phyloP scores from a whole-genome alignment of 441 rosid genomes.

The Mallotus japonicus region DNA sequence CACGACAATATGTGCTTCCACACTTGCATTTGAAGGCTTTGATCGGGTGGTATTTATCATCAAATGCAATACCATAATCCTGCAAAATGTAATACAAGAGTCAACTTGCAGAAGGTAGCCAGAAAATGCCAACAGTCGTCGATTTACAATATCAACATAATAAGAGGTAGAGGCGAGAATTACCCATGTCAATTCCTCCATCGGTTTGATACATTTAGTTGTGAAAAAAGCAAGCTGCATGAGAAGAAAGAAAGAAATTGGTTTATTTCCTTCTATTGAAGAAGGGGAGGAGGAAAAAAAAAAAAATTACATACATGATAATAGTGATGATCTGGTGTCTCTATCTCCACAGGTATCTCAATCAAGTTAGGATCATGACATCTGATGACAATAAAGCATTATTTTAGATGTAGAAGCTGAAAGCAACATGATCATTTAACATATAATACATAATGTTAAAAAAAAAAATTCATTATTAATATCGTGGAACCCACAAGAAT shows the following conservation, averaged over 20 bases:
- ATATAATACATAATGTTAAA: too few relatives aligned
- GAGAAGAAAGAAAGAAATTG: background rate
- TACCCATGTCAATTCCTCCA: conserved; percentile 51
- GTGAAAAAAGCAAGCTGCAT: conserved; percentile 44
- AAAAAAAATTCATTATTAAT: too few relatives aligned
- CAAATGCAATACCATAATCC: conserved; percentile 49
- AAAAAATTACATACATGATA: conserved; percentile 30
- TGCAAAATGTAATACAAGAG: conserved; percentile 17
- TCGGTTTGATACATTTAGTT: conserved; percentile 24
- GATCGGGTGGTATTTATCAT: conserved; percentile 38
- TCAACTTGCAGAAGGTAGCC: background rate
- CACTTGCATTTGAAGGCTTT: conserved; percentile 43
- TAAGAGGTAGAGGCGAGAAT: background rate
- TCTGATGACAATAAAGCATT: conserved; percentile 17
- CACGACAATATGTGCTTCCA: conserved; percentile 35
- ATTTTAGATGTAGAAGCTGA: background rate
- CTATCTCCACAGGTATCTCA: conserved; percentile 44
- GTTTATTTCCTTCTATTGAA: background rate
- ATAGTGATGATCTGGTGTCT: conserved; percentile 49
- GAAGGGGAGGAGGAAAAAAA: background rate
- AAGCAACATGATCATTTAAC: background rate
- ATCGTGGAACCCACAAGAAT: too few relatives aligned
- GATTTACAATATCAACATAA: background rate
- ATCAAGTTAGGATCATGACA: conserved; percentile 41
- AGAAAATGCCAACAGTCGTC: background rate